Conservation (phyloP, 352 stramenopile species). For the Pythium phragmitis region DNA sequence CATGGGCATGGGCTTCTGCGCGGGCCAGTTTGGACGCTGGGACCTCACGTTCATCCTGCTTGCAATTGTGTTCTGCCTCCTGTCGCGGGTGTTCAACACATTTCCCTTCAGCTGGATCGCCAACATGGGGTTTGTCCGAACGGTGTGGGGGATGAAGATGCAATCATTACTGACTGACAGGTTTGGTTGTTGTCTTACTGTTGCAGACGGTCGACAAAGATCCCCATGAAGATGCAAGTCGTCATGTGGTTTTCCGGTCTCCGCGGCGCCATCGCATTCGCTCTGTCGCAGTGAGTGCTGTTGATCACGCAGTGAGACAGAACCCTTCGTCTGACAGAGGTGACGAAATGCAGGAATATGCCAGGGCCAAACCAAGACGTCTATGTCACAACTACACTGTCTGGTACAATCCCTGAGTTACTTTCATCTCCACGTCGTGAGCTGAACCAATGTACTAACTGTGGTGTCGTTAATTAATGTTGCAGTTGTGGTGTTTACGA, state of each 20-base stretch:
- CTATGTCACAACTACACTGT: constrained; percentile 72
- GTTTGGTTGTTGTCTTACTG: neutral
- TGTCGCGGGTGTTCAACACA: constrained; percentile 93
- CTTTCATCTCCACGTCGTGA: neutral
- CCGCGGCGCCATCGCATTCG: constrained; percentile 78
- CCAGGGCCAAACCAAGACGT: constrained; percentile 91
- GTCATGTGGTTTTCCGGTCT: constrained; percentile 92
- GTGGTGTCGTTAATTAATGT: constrained; percentile 4
- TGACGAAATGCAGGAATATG: constrained; percentile 84
- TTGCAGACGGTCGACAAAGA: constrained; percentile 55
- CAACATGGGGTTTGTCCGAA: constrained; percentile 43
- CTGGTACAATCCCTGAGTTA: constrained; percentile 26
- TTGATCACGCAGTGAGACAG: neutral
- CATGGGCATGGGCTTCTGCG: constrained; percentile 75
- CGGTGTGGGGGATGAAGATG: neutral
- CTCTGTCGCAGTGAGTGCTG: constrained; percentile 74
- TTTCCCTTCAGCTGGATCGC: constrained; percentile 87
- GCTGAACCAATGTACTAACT: neutral
- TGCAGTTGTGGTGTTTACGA: constrained; percentile 95
- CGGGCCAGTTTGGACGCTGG: constrained; percentile 70
- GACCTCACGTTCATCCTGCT: constrained; percentile 86
- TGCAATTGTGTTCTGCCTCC: constrained; percentile 79
- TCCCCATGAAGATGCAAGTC: constrained; percentile 90
- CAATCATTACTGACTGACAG: neutral
- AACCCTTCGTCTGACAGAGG: neutral